phyloP scores from a whole-genome alignment of 306 rosid genomes.

The Pyrus bretschneideri region DNA sequence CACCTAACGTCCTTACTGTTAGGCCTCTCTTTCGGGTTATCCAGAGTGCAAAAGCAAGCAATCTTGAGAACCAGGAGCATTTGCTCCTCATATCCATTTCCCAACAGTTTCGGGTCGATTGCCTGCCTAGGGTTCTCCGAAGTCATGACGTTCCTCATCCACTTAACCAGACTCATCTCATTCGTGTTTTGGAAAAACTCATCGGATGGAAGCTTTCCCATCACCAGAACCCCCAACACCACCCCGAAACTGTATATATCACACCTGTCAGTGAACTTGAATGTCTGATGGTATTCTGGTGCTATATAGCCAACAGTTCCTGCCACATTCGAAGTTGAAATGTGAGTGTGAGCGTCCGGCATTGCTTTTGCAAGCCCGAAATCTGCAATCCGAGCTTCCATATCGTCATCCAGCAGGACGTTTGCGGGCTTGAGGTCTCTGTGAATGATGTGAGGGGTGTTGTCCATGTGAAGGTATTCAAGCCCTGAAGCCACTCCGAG shows the following conservation, averaged over 20 bases:
- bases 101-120: constrained; percentile 47
- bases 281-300: constrained; percentile 82
- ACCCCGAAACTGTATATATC: constrained; percentile 88
- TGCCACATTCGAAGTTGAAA: constrained; percentile 61
- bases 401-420: constrained; percentile 70
- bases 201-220: constrained; percentile 74
- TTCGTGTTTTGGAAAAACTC: constrained; percentile 52
- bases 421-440: constrained; percentile 83
- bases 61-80: constrained; percentile 87
- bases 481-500: constrained; percentile 75
- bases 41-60: constrained; percentile 82
- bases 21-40: constrained; percentile 82
- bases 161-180: constrained; percentile 77
- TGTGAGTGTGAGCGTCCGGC: constrained; percentile 68
- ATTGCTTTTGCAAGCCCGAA: constrained; percentile 89
- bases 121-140: constrained; percentile 59
- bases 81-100: constrained; percentile 73
- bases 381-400: constrained; percentile 92
- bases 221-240: constrained; percentile 67
- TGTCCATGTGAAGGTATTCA: constrained; percentile 74
- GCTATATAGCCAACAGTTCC: constrained; percentile 87
- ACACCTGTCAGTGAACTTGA: constrained; percentile 88
- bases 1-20: constrained; percentile 79
- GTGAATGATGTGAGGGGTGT: constrained; percentile 68
- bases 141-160: constrained; percentile 63